Evolutionary conservation across 2,329 filamentous ascomycete species (phyloP).

Genomic region (Akanthomyces lecanii): DNA sequence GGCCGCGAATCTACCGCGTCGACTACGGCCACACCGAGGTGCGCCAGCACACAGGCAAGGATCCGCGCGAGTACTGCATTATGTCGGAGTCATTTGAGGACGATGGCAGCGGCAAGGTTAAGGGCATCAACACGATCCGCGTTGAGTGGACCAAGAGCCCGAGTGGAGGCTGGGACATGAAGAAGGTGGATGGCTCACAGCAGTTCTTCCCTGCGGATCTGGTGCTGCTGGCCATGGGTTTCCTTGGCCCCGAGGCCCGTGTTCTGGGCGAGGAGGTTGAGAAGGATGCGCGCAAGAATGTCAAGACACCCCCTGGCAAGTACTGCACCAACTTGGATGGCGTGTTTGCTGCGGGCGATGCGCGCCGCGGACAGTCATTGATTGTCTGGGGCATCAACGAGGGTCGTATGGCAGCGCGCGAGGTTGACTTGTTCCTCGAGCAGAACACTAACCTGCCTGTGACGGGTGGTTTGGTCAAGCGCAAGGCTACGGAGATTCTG

Average conservation of each 20-base stretch:
- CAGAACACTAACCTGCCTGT: conserved; percentile 76
- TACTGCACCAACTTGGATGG: conserved; percentile 86
- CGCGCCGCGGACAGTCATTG: conserved; percentile 86
- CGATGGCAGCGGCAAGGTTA: conserved; percentile 80
- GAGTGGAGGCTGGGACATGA: conserved; percentile 95
- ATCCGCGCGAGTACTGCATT: conserved; percentile 95
- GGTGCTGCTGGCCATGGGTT: conserved; percentile 93
- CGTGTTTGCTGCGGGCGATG: conserved; percentile 92
- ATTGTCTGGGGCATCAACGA: conserved; percentile 99
- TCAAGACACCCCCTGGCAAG: conserved; percentile 85
- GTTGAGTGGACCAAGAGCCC: conserved; percentile 94
- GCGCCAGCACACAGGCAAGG: conserved; percentile 91
- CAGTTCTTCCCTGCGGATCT: conserved; percentile 96
- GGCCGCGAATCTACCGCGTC: conserved; percentile 96
- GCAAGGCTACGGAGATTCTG: conserved; percentile 68
- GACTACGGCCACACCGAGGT: conserved; percentile 97
- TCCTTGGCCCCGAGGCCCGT: conserved; percentile 87
- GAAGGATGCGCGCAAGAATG: conserved; percentile 88
- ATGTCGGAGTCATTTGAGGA: conserved; percentile 97
- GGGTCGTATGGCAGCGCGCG: conserved; percentile 85
- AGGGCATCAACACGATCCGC: conserved; percentile 91
- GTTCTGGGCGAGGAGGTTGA: conserved; percentile 85
- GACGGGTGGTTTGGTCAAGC: conserved; percentile 88
- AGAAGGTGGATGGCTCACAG: conserved; percentile 88
- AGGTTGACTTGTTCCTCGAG: conserved; percentile 85